These are phyloP conservation scores for Cichorium intybus DNA, from an alignment of 140 eudicot species.

Conservation along the genomic window DNA sequence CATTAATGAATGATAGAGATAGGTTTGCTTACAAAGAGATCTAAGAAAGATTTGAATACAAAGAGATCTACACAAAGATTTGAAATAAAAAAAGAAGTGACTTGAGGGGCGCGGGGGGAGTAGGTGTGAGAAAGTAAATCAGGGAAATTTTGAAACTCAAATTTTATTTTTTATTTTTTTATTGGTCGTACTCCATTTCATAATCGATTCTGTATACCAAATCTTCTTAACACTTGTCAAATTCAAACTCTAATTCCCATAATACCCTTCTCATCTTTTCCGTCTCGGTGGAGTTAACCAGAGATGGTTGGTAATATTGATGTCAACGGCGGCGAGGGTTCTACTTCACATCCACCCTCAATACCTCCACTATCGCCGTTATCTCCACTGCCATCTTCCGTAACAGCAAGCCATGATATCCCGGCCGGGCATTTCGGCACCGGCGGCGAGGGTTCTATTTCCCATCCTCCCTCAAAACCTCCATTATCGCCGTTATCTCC, in stretches of 20 bases:
- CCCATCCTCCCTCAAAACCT: too few species aligned
- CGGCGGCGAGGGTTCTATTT: too few species aligned
- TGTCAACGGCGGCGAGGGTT: not conserved
- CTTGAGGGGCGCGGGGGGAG: not conserved
- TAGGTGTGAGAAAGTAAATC: not conserved
- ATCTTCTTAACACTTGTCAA: slow-evolving; percentile 2
- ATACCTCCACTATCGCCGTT: too few species aligned
- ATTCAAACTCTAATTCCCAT: not conserved
- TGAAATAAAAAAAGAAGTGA: not conserved
- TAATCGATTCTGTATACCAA: not conserved
- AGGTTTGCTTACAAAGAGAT: too few species aligned
- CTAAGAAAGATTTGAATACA: too few species aligned
- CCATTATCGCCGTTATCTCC: too few species aligned
- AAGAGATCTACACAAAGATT: not conserved
- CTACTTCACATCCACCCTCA: not conserved
- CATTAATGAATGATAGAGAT: too few species aligned
- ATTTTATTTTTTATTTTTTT: not conserved
- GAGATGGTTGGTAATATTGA: slow-evolving; percentile 33
- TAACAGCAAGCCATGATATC: too few species aligned
- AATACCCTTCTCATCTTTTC: not conserved
- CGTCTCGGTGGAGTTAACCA: slow-evolving; percentile 14
- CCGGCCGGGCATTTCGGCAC: too few species aligned
- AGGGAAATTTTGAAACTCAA: not conserved
- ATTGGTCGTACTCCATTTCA: not conserved
- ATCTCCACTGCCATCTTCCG: too few species aligned